Evolutionary conservation across 768 basidiomycete species (phyloP).

Genomic region (Mycena capillaripes): DNA sequence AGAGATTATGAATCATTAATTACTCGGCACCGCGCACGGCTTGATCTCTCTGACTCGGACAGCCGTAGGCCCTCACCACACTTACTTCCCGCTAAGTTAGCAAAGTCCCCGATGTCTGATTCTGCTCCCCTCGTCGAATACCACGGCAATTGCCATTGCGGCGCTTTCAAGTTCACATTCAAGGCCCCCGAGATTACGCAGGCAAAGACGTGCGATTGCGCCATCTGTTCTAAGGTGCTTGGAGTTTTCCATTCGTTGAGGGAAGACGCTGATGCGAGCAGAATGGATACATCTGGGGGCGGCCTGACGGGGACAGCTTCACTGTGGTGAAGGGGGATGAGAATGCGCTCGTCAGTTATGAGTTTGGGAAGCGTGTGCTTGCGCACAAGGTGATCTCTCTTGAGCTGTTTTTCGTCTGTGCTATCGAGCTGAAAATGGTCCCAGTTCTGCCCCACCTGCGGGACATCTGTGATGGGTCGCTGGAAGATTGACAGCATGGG

Average conservation of each 20-base stretch:
- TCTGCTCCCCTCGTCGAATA: conserved; percentile 18
- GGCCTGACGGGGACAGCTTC: neutral
- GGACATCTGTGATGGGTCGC: conserved; percentile 23
- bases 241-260: neutral
- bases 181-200: conserved; percentile 21
- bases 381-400: conserved; percentile 23
- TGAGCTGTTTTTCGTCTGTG: conserved; percentile 1
- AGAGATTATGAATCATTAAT: neutral
- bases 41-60: conserved; percentile 10
- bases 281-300: conserved; percentile 25
- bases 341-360: conserved; percentile 13
- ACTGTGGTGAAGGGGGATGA: conserved; percentile 27
- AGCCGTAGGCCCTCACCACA: conserved; percentile 10
- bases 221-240: conserved; percentile 22
- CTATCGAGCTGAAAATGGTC: neutral
- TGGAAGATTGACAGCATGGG: neutral
- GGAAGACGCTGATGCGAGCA: conserved; percentile 3
- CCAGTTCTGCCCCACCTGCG: conserved; percentile 29
- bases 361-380: conserved; percentile 11
- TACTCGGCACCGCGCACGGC: conserved; percentile 3
- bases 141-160: conserved; percentile 25
- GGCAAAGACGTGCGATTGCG: conserved; percentile 21
- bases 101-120: conserved; percentile 17
- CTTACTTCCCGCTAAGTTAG: neutral
- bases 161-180: conserved; percentile 24